Evolutionary conservation across 2,329 filamentous ascomycete genomes (phyloP).

Genomic region (Stagonosporopsis vannaccii): DNA sequence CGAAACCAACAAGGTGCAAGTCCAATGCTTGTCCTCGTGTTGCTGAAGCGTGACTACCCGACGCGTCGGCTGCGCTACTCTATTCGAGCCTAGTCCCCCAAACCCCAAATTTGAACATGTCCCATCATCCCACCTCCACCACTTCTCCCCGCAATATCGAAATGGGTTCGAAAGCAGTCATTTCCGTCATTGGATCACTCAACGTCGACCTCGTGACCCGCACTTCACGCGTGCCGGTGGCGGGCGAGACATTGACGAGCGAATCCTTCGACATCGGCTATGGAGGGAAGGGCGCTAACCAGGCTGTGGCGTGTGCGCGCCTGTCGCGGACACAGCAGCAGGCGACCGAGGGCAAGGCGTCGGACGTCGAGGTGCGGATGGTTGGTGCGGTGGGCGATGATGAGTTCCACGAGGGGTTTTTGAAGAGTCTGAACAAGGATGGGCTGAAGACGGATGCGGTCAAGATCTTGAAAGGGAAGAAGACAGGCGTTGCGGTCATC

Average conservation of each 20-base stretch:
- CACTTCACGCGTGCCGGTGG: conserved; percentile 80
- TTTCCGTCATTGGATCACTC: conserved; percentile 89
- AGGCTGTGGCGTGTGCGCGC: conserved; percentile 87
- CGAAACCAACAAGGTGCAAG: neutral
- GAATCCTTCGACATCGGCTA: conserved; percentile 79
- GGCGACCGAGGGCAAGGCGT: conserved; percentile 27
- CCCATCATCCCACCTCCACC: conserved; percentile 11
- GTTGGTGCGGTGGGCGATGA: conserved; percentile 59
- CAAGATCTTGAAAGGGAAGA: conserved; percentile 50
- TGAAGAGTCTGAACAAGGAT: conserved; percentile 53
- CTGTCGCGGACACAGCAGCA: conserved; percentile 66
- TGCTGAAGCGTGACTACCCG: conserved; percentile 3
- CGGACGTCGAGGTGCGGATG: conserved; percentile 56
- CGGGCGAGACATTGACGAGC: conserved; percentile 87
- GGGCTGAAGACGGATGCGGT: conserved; percentile 53
- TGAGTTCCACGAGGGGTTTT: conserved; percentile 50
- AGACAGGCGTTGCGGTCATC: conserved; percentile 59
- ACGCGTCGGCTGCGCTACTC: conserved; percentile 7
- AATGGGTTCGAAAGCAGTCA: conserved; percentile 55
- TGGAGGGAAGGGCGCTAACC: conserved; percentile 95
- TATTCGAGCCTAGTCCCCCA: conserved; percentile 1
- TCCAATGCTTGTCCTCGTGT: neutral
- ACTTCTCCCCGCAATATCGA: conserved; percentile 8
- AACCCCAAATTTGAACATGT: conserved; percentile 6
- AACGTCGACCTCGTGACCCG: conserved; percentile 94